Percentiles rank a stretch among this genome's conserved stretches.
phyloP scores from a whole-genome alignment of 495 filamentous ascomycete genomes.

The Clohesyomyces aquaticus region DNA sequence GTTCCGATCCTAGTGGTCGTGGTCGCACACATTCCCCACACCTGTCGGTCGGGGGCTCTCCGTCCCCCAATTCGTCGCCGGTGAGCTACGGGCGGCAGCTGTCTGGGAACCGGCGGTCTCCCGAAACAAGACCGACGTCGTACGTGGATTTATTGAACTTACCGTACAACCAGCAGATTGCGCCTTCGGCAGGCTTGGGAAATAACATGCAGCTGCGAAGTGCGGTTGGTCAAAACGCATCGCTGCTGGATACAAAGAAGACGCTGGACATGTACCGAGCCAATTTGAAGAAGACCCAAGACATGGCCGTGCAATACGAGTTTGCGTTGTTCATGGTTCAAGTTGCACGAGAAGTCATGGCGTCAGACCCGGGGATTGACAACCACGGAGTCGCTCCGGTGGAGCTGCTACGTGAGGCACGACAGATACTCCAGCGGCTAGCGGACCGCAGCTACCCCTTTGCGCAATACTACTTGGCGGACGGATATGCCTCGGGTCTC shows the following conservation, averaged over 20 bases:
- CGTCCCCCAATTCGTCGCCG: slow-evolving; percentile 48
- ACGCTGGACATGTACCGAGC: slow-evolving; percentile 96
- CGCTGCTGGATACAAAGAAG: slow-evolving; percentile 82
- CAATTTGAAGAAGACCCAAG: slow-evolving; percentile 95
- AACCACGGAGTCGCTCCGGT: slow-evolving; percentile 46
- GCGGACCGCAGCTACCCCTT: slow-evolving; percentile 88
- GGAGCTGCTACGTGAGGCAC: slow-evolving; percentile 83
- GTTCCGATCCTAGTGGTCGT: slow-evolving; percentile 65
- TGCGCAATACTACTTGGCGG: slow-evolving; percentile 95
- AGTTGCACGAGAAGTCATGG: slow-evolving; percentile 69
- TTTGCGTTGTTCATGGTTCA: slow-evolving; percentile 94
- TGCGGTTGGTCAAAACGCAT: slow-evolving; percentile 84
- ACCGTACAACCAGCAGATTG: slow-evolving; percentile 83
- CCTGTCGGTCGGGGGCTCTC: slow-evolving; percentile 52
- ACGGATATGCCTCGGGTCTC: slow-evolving; percentile 90
- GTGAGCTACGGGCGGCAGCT: slow-evolving; percentile 38
- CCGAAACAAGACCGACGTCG: slow-evolving; percentile 76
- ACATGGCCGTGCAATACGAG: slow-evolving; percentile 85
- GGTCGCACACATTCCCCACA: slow-evolving; percentile 64
- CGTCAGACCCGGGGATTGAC: slow-evolving; percentile 36
- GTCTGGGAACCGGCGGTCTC: slow-evolving; percentile 57
- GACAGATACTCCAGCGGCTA: slow-evolving; percentile 82
- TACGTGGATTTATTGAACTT: slow-evolving; percentile 84
- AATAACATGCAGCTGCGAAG: slow-evolving; percentile 71
- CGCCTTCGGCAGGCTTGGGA: slow-evolving; percentile 72